Evolutionary conservation across 1,284 basidiomycete species (phyloP).

Genomic region (Cryptococcus floricola): DNA sequence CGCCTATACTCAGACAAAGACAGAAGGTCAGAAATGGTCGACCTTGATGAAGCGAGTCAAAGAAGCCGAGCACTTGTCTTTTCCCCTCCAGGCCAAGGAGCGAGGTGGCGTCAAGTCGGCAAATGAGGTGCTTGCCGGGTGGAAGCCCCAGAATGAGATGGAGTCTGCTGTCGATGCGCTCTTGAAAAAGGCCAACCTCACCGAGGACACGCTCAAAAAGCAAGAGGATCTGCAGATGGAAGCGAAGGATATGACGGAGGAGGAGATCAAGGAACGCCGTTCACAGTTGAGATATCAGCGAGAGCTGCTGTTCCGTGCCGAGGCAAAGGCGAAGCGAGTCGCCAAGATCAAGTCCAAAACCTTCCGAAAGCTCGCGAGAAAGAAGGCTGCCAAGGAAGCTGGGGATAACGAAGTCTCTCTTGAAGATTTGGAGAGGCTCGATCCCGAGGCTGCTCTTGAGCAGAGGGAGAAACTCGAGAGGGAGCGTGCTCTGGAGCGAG

Average conservation of each 20-base stretch:
- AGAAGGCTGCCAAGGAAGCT: slow-evolving; percentile 58
- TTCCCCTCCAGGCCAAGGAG: slow-evolving; percentile 78
- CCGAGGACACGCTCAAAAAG: slow-evolving; percentile 69
- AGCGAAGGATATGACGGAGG: slow-evolving; percentile 63
- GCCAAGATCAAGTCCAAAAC: slow-evolving; percentile 96
- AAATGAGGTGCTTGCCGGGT: slow-evolving; percentile 50
- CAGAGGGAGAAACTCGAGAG: slow-evolving; percentile 67
- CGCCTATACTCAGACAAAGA: slow-evolving; percentile 88
- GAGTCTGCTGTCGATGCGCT: slow-evolving; percentile 74
- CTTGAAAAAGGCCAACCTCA: slow-evolving; percentile 70
- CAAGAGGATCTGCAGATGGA: slow-evolving; percentile 79
- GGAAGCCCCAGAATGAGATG: slow-evolving; percentile 75
- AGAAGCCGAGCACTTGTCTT: slow-evolving; percentile 87
- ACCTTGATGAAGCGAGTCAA: slow-evolving; percentile 83
- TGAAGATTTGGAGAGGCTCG: slow-evolving; percentile 52
- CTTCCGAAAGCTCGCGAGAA: slow-evolving; percentile 79
- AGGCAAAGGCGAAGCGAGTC: slow-evolving; percentile 83
- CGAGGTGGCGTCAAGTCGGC: slow-evolving; percentile 44
- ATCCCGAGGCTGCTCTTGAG: slow-evolving; percentile 58
- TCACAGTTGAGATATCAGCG: slow-evolving; percentile 81
- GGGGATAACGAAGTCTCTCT: slow-evolving; percentile 29
- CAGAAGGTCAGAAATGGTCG: slow-evolving; percentile 91
- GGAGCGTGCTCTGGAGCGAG: slow-evolving; percentile 75
- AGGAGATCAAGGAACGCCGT: slow-evolving; percentile 76
- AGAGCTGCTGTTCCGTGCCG: slow-evolving; percentile 90